phyloP scores from a whole-genome alignment of 257 asterid species.

The Lantana camara region DNA sequence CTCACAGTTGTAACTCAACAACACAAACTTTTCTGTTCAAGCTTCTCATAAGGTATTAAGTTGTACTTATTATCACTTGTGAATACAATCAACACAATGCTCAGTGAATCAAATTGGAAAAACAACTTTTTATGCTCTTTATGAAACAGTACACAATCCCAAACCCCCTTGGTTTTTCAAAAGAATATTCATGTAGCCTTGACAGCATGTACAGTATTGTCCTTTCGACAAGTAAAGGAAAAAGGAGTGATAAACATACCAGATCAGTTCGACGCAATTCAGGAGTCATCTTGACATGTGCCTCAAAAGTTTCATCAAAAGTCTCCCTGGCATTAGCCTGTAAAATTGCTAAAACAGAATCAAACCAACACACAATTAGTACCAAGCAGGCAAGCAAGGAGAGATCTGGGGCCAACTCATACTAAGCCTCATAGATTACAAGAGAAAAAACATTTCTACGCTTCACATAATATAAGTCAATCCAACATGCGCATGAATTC shows the following conservation, averaged over 20 bases:
- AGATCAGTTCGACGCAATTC: constrained; percentile 90
- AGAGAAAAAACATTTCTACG: constrained; percentile 1
- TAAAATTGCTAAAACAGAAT: constrained; percentile 46
- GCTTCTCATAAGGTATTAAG: neutral
- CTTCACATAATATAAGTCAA: neutral
- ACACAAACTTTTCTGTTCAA: neutral
- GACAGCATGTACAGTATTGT: neutral
- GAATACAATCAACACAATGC: neutral
- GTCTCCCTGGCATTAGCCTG: constrained; percentile 73
- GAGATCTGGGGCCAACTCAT: neutral
- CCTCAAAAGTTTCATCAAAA: constrained; percentile 92
- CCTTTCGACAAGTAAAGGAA: constrained; percentile 4
- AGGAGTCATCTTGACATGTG: constrained; percentile 87
- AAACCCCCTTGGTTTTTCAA: neutral
- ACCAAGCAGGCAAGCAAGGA: constrained; percentile 13
- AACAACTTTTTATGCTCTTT: neutral
- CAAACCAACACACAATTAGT: constrained; percentile 38
- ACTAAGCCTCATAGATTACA: constrained; percentile 9
- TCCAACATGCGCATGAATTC: constrained; percentile 3
- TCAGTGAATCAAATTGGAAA: neutral
- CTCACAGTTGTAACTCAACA: constrained; percentile 9
- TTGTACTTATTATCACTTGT: neutral
- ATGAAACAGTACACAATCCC: neutral
- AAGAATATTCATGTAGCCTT: constrained; percentile 1
- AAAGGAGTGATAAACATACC: constrained; percentile 49